Evolutionary conservation across 257 asterid genomes (phyloP).

Genomic region (Solanum neorickii): DNA sequence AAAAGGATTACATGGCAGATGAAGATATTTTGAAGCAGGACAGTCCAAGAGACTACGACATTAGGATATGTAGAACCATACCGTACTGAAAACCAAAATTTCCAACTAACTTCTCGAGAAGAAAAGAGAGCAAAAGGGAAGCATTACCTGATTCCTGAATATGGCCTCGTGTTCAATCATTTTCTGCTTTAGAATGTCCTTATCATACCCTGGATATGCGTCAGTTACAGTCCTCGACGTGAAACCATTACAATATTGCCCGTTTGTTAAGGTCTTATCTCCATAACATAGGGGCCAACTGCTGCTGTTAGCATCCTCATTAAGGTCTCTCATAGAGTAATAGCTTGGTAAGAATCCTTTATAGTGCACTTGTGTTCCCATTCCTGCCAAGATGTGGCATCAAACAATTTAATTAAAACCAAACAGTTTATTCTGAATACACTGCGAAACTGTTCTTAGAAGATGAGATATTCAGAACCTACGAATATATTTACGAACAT

Average conservation of each 20-base stretch:
- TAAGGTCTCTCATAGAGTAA: slow-evolving; percentile 84
- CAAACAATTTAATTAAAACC: background rate
- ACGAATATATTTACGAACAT: background rate
- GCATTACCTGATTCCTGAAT: slow-evolving; percentile 67
- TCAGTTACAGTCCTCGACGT: slow-evolving; percentile 30
- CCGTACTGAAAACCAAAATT: background rate
- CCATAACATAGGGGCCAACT: slow-evolving; percentile 67
- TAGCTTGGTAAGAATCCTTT: slow-evolving; percentile 59
- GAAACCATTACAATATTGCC: slow-evolving; percentile 57
- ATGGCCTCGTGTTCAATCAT: slow-evolving; percentile 91
- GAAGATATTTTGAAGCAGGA: background rate
- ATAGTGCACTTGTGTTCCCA: slow-evolving; percentile 80
- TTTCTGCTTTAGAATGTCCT: slow-evolving; percentile 72
- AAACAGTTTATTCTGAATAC: background rate
- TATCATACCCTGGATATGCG: slow-evolving; percentile 46
- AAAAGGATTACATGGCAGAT: background rate
- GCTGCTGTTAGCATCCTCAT: slow-evolving; percentile 79
- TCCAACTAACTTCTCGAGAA: background rate
- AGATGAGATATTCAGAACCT: background rate
- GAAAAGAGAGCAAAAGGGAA: background rate
- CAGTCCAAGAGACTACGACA: background rate
- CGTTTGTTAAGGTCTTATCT: slow-evolving; percentile 40
- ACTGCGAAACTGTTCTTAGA: background rate
- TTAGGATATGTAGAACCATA: background rate
- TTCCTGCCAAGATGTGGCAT: slow-evolving; percentile 33